Percentiles rank a stretch among this genome's conserved stretches.
These are phyloP conservation scores for Aureobasidium melanogenum DNA, from an alignment of 2,329 filamentous ascomycete genomes.

Conservation along the genomic window DNA sequence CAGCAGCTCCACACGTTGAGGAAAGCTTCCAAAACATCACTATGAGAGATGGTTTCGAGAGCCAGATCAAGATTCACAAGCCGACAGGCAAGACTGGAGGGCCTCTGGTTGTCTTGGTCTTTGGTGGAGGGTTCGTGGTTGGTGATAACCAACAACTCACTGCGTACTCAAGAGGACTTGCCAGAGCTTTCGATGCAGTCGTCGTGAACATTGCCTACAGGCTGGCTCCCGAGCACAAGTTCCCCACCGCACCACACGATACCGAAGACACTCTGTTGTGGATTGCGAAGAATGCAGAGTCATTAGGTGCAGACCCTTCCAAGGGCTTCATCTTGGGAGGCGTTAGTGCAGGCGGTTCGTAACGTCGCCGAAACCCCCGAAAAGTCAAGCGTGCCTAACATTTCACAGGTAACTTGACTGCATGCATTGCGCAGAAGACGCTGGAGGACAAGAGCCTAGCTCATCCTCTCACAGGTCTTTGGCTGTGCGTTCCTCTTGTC, in stretches of 20 bases:
- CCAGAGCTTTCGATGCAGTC: conserved; percentile 28
- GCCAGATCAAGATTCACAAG: conserved; percentile 25
- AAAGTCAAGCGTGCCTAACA: background rate
- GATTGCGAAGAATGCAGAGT: conserved; percentile 32
- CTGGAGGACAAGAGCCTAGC: conserved; percentile 31
- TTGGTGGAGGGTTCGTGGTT: conserved; percentile 22
- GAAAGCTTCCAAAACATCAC: conserved; percentile 20
- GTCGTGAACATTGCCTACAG: conserved; percentile 37
- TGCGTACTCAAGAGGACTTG: conserved; percentile 17
- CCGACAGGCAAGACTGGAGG: conserved; percentile 17
- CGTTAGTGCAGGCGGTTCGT: conserved; percentile 35
- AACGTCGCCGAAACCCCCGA: rapidly evolving
- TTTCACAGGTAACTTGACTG: conserved; percentile 25
- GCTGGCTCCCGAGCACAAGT: conserved; percentile 39
- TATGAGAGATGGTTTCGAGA: conserved; percentile 27
- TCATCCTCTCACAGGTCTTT: conserved; percentile 39
- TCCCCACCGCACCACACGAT: conserved; percentile 37
- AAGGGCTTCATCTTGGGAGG: conserved; percentile 44
- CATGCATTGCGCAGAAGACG: conserved; percentile 32
- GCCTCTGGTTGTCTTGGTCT: conserved; percentile 21
- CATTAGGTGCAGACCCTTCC: conserved; percentile 32
- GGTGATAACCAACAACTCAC: conserved; percentile 21
- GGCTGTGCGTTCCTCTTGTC: conserved; percentile 34
- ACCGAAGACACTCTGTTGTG: conserved; percentile 39
- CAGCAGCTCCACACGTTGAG: conserved; percentile 8